phyloP scores from a whole-genome alignment of 1,139 yeast species.

The Kazachstania sp. region DNA sequence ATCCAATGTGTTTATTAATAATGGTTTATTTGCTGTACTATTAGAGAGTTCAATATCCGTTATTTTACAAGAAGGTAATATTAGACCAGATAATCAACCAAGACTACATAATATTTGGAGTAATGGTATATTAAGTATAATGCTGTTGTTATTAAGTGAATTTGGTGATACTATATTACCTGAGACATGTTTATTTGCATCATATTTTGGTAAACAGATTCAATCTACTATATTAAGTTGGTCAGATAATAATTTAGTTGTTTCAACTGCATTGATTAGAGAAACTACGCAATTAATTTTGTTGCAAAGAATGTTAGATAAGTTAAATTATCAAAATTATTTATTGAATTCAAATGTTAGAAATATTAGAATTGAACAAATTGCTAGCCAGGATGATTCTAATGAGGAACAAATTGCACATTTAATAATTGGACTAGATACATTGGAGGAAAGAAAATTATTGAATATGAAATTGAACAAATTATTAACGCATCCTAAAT shows the following conservation, averaged over 20 bases:
- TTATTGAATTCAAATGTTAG: conserved; percentile 16
- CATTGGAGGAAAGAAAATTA: conserved; percentile 46
- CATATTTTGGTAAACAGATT: conserved; percentile 60
- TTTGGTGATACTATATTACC: conserved; percentile 59
- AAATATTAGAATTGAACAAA: conserved; percentile 4
- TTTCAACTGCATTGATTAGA: conserved; percentile 57
- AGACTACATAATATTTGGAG: conserved; percentile 71
- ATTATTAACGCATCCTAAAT: conserved; percentile 78
- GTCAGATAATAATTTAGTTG: conserved; percentile 53
- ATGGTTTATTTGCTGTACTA: conserved; percentile 62
- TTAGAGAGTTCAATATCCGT: conserved; percentile 68
- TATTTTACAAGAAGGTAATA: conserved; percentile 56
- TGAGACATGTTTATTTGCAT: conserved; percentile 57
- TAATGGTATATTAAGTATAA: conserved; percentile 66
- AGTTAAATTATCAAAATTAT: conserved; percentile 41
- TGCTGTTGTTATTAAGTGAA: conserved; percentile 49
- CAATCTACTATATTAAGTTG: conserved; percentile 57
- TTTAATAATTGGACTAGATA: conserved; percentile 56
- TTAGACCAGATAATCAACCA: conserved; percentile 44
- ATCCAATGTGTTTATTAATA: conserved; percentile 56
- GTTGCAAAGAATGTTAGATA: conserved; percentile 50
- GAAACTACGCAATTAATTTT: conserved; percentile 76
- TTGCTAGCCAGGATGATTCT: conserved; percentile 3
- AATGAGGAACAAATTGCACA: conserved; percentile 16
- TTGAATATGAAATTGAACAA: conserved; percentile 55